Conservation (phyloP, 345 rosid species). For the Brassica napus region Da-Ae NC_063447.1:58034001-58034500, state of each 20-base stretch:
- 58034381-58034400: conserved; percentile 46
- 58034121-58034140: conserved; percentile 23
- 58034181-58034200: conserved; percentile 57
- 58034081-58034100: conserved; percentile 25
- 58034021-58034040: background rate
- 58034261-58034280: conserved; percentile 50
- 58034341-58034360: conserved; percentile 31
- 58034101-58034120: conserved; percentile 24
- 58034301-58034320: conserved; percentile 44
- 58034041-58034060: conserved; percentile 1
- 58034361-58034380: conserved; percentile 7
- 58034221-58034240: conserved; percentile 37
- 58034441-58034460: conserved; percentile 49
- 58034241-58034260: conserved; percentile 45
- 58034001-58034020: background rate
- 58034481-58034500: conserved; percentile 54
- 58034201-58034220: conserved; percentile 50
- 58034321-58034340: conserved; percentile 51
- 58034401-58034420: conserved; percentile 73
- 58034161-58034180: conserved; percentile 22
- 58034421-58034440: conserved; percentile 80
- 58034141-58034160: background rate
- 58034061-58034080: background rate
- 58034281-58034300: conserved; percentile 50
- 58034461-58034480: conserved; percentile 62